Conservation (phyloP, 192 early-diverging fungal species). For the Linnemannia zychae region DNA sequence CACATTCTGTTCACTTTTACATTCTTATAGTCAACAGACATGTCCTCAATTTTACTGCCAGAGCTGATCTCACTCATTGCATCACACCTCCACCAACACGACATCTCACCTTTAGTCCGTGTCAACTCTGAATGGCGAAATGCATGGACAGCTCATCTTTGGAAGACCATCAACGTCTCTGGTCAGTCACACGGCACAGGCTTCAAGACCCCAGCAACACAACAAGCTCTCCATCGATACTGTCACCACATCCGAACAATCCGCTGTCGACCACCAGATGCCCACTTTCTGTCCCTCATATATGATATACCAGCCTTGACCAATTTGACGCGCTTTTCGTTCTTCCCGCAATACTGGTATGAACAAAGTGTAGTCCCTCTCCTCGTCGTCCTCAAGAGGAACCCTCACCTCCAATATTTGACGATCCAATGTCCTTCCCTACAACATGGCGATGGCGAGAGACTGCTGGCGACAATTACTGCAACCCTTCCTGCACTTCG, state of each 20-base stretch:
- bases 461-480: background rate
- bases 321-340: background rate
- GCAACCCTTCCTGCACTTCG: background rate
- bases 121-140: background rate
- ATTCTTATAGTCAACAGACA: background rate
- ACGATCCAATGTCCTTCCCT: background rate
- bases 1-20: background rate
- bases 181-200: background rate
- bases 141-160: background rate
- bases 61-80: background rate
- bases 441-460: background rate
- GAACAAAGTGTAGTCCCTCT: background rate
- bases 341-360: background rate
- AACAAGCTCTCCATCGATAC: conserved; percentile 4
- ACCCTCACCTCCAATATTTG: background rate
- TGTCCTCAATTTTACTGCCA: background rate
- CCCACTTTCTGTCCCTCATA: background rate
- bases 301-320: background rate
- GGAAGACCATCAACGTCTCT: background rate
- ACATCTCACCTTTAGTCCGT: background rate
- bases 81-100: background rate
- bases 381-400: background rate
- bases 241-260: background rate
- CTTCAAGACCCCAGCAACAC: background rate
- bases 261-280: background rate